phyloP scores from a whole-genome alignment of 371 early-diverging fungal species.

The Batkoa obscura region DNA sequence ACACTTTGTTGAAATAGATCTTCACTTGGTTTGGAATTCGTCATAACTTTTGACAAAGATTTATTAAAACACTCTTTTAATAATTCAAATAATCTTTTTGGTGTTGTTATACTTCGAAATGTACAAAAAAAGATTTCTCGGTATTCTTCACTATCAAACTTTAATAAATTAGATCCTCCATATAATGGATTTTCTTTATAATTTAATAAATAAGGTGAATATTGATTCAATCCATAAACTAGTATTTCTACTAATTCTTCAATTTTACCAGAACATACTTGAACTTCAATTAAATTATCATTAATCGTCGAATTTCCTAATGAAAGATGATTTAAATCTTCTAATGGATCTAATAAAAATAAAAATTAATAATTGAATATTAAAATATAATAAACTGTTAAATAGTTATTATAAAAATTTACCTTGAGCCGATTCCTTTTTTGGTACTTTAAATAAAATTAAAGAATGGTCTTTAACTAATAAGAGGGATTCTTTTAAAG shows the following conservation, averaged over 20 bases:
- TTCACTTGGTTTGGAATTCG: background rate
- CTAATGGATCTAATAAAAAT: background rate
- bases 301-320: too few species aligned
- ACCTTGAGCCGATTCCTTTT: too few species aligned
- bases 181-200: slow-evolving; percentile 20
- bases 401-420: too few species aligned
- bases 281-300: slow-evolving; percentile 1
- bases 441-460: too few species aligned
- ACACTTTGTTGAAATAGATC: too few species aligned
- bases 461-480: background rate
- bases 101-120: slow-evolving; percentile 29
- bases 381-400: too few species aligned
- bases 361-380: too few species aligned
- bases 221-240: slow-evolving; percentile 23
- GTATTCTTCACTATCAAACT: slow-evolving; percentile 26
- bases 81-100: slow-evolving; percentile 23
- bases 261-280: slow-evolving; percentile 29
- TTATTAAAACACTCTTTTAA: slow-evolving; percentile 21
- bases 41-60: slow-evolving; percentile 9
- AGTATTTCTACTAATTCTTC: slow-evolving; percentile 27
- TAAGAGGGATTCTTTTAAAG: too few species aligned
- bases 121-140: slow-evolving; percentile 27
- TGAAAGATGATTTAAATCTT: background rate
- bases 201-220: slow-evolving; percentile 17
- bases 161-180: slow-evolving; percentile 10